Evolutionary conservation across 1,139 yeast species (phyloP), one percentile per base, ranked within the genome.

Genomic region (Hyphopichia khmerensis): DNA sequence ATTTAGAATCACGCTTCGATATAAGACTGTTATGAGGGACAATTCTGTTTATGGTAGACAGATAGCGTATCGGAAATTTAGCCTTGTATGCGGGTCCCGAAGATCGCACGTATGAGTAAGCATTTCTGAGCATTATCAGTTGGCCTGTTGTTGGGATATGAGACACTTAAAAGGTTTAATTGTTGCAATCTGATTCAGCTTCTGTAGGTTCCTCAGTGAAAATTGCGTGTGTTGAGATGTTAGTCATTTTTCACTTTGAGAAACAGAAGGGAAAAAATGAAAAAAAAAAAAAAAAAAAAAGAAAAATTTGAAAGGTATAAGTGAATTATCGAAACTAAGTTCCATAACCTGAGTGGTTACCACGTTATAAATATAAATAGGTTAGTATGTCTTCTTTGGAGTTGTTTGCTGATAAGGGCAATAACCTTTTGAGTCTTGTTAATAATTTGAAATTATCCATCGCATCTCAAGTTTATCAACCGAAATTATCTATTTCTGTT

Each of bases 401-500:
- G 44, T 43, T 79, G n/a, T 67, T 62, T 47, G 71, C 69, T 44
- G 77, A 75, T 45, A 69, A 65, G 46, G 69, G 72, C 24, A 66
- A 65, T 43, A 60, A 67, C 13, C 50, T 60, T 10, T 46, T 66
- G 21, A 73, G 80, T 16, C 63, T 81, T 32, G 75, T 78, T 18
- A 75, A 71, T 57, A 84, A 84, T 61, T 64, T 85, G 54, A 84
- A 84, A 62, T 59, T 83, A 31, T 67, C 84, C 11, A 64, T 84
- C 43, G 87, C 87, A 1, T 61, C 77, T 3, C 54, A 64, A 7
- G 69, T 60, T 16, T 71, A 55, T 50, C 53, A 54, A 18, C 67
- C 69, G n/a, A 53, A 65, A 33, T 47, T 69, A 18, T 44, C 62
- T 48, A 52, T 62, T 55, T 44, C 53, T 45, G 35, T 57, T 60